Evolutionary conservation across 805 yeast genomes (phyloP).

Genomic region (Metschnikowia proteae): DNA sequence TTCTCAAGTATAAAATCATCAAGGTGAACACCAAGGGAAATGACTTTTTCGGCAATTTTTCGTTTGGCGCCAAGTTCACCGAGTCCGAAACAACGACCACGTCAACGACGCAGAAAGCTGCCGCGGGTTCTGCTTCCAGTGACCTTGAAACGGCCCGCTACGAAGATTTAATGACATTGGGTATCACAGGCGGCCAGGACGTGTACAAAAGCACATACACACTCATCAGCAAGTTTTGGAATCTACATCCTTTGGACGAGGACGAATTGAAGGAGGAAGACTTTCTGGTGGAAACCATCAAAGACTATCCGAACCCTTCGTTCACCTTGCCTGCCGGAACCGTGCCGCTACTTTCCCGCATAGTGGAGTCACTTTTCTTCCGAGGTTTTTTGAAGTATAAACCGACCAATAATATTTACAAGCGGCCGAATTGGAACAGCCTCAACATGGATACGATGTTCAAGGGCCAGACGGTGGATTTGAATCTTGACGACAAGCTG

Average conservation of each 20-base stretch:
- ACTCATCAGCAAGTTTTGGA: constrained; percentile 42
- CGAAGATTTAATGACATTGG: constrained; percentile 21
- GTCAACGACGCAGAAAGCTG: constrained; percentile 7
- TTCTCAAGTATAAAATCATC: constrained; percentile 48
- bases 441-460: constrained; percentile 38
- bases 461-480: constrained; percentile 38
- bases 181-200: constrained; percentile 29
- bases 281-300: constrained; percentile 10
- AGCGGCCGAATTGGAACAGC: constrained; percentile 45
- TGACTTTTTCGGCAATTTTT: constrained; percentile 23
- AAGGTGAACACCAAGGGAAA: constrained; percentile 24
- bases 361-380: constrained; percentile 65
- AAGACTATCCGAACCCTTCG: constrained; percentile 45
- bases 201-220: constrained; percentile 32
- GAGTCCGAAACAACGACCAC: constrained; percentile 16
- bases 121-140: background rate
- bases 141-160: constrained; percentile 9
- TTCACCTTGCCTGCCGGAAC: constrained; percentile 74
- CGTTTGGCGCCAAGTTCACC: constrained; percentile 12
- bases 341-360: constrained; percentile 68
- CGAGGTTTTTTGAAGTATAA: constrained; percentile 47
- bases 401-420: constrained; percentile 33
- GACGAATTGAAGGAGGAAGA: constrained; percentile 13
- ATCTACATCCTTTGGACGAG: constrained; percentile 43
- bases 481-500: constrained; percentile 30